Evolutionary conservation across 257 asterid species (phyloP), one percentile per base, ranked within the genome.

Genomic region (Paulownia fortunei): DNA sequence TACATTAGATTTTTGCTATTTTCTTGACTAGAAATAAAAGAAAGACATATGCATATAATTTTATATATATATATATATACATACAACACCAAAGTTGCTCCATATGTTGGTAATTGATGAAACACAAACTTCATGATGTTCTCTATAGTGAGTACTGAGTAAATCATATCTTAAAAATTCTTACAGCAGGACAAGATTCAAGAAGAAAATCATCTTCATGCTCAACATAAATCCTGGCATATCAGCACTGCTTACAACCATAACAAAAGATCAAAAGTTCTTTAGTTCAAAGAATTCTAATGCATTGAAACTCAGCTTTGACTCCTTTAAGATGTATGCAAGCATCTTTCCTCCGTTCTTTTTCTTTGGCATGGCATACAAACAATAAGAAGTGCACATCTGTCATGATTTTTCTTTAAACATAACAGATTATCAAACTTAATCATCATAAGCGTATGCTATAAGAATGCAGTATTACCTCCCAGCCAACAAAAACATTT

Each of bases 401-500:
- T 34, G 27, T 24, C 70, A 70, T 41, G 54, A 32, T 44, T 54
- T 47, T n/a, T 34, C 34, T 39, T 49, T 44, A 52, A 36, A 52
- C n/a, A 56, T 15, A 70, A 42, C 23, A 39, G 55, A 19, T 39
- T 39, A 51, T 37, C 36, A n/a, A 36, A 36, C 37, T 9, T 21
- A 30, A 32, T 58, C 60, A 27, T 72, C 66, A 44, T 34, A 58
- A 26, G 52, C 36, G 18, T 12, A 18, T 15, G 54, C 39, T 41
- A 24, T 27, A 18, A 56, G 34, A 68, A 47, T 12, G 16, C 30
- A 2, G 36, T 52, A 62, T 61, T 46, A 63, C 78, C 67, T 61
- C 52, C 71, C 59, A 62, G 18, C 82, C 73, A 36, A 69, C 60
- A 34, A 75, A 62, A 13, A 21, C 24, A 46, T 10, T 30, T 41